Percentiles rank a stretch among this genome's conserved stretches.
phyloP scores from a whole-genome alignment of 331 rosid species.

The Phaseolus coccineus region DNA sequence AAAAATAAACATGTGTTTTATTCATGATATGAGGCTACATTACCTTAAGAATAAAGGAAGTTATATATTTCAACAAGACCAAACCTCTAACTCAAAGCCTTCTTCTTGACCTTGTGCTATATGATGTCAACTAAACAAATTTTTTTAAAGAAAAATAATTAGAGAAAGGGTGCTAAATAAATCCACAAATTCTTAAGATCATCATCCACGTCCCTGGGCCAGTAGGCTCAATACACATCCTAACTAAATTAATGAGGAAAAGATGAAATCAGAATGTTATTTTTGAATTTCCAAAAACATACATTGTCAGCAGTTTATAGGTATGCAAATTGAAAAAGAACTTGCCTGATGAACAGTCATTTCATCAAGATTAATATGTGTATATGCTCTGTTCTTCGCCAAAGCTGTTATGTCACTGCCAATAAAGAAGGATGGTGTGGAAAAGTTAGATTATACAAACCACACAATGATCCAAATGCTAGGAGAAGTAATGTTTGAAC shows the following conservation, averaged over 20 bases:
- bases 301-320: background rate
- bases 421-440: slow-evolving; percentile 16
- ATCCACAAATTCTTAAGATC: slow-evolving; percentile 27
- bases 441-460: slow-evolving; percentile 36
- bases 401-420: slow-evolving; percentile 95
- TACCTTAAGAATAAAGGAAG: slow-evolving; percentile 16
- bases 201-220: slow-evolving; percentile 7
- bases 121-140: slow-evolving; percentile 16
- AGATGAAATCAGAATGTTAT: background rate
- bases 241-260: slow-evolving; percentile 2
- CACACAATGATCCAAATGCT: slow-evolving; percentile 29
- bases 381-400: slow-evolving; percentile 93
- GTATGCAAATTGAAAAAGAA: slow-evolving; percentile 21
- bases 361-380: slow-evolving; percentile 89
- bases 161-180: background rate
- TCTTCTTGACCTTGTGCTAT: background rate
- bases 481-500: slow-evolving; percentile 32
- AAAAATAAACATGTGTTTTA: background rate
- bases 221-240: slow-evolving; percentile 22
- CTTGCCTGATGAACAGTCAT: slow-evolving; percentile 91
- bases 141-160: slow-evolving; percentile 3
- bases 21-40: background rate
- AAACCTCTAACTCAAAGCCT: background rate
- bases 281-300: background rate
- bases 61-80: slow-evolving; percentile 13